Conservation (phyloP, 345 rosid species). For the Eucalyptus cloeziana region DNA sequence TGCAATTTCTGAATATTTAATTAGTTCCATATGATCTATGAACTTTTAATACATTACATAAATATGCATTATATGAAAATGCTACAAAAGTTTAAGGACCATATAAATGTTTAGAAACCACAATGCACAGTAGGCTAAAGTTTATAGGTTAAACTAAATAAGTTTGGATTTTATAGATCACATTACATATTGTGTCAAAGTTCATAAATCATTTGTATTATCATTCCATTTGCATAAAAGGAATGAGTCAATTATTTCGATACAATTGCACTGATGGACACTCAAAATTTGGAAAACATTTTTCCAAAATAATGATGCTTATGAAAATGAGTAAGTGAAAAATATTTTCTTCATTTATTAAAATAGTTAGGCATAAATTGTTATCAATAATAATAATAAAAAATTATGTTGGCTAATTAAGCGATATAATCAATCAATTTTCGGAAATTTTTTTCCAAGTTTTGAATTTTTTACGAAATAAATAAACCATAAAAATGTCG, state of each 20-base stretch:
- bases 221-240: neutral
- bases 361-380: neutral
- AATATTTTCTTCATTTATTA: neutral
- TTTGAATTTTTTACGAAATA: neutral
- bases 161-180: rapidly evolving
- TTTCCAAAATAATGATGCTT: neutral
- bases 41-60: too few species aligned
- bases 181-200: rapidly evolving
- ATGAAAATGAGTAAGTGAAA: neutral
- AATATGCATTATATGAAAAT: too few species aligned
- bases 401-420: neutral
- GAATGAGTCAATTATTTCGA: neutral
- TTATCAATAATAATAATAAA: neutral
- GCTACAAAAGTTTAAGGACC: too few species aligned
- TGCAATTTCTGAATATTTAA: too few species aligned
- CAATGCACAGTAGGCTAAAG: too few species aligned
- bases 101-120: too few species aligned
- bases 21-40: too few species aligned
- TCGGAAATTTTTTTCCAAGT: neutral
- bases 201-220: too few species aligned
- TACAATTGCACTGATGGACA: neutral
- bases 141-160: rapidly evolving
- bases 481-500: neutral
- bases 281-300: neutral
- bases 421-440: neutral